These are phyloP conservation scores for Wickerhamomyces alni DNA, from an alignment of 805 yeast species.

Conservation along the genomic window DNA sequence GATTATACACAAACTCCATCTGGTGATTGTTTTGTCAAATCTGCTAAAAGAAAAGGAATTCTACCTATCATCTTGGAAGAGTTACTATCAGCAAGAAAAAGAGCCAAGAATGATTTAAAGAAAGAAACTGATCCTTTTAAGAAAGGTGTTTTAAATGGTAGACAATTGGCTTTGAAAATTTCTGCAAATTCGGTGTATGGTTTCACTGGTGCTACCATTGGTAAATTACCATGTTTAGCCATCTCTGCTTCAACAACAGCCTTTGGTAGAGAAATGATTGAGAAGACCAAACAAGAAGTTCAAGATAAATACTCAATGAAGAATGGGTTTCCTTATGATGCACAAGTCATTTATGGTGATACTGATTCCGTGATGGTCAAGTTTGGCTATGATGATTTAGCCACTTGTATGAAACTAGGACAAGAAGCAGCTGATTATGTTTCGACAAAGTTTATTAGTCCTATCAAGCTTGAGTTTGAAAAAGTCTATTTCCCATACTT, in stretches of 20 bases:
- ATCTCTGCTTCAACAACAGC: slow-evolving; percentile 95
- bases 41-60: slow-evolving; percentile 68
- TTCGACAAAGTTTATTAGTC: slow-evolving; percentile 70
- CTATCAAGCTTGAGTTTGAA: slow-evolving; percentile 93
- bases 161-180: slow-evolving; percentile 92
- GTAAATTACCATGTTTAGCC: slow-evolving; percentile 93
- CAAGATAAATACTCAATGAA: slow-evolving; percentile 71
- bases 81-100: slow-evolving; percentile 83
- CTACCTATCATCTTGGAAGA: slow-evolving; percentile 90
- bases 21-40: slow-evolving; percentile 83
- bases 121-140: slow-evolving; percentile 93
- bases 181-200: slow-evolving; percentile 99
- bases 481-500: slow-evolving; percentile 94
- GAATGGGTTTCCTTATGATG: slow-evolving; percentile 80
- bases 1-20: slow-evolving; percentile 89
- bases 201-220: slow-evolving; percentile 97
- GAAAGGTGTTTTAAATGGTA: slow-evolving; percentile 90
- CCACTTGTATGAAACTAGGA: slow-evolving; percentile 84
- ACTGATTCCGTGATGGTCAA: slow-evolving; percentile 99
- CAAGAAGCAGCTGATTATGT: slow-evolving; percentile 91
- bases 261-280: slow-evolving; percentile 96
- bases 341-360: slow-evolving; percentile 94
- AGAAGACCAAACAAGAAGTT: slow-evolving; percentile 80
- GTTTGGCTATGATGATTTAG: slow-evolving; percentile 78
- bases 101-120: slow-evolving; percentile 85